phyloP scores from a whole-genome alignment of 2,329 filamentous ascomycete genomes.

The Phaeomoniella chlamydospora region DNA sequence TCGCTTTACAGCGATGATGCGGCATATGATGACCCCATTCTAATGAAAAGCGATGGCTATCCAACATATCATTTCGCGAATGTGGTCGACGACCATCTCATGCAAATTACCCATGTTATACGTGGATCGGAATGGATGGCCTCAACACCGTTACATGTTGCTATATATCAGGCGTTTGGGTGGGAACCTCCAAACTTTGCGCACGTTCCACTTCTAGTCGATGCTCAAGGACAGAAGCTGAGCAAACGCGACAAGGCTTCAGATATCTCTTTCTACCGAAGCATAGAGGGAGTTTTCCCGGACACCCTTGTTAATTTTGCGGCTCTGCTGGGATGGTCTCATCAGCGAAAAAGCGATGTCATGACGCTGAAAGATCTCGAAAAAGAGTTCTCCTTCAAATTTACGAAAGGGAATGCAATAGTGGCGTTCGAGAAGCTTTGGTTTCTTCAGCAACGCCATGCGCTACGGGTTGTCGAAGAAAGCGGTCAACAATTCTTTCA shows the following conservation, averaged over 20 bases:
- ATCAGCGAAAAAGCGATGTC: conserved; percentile 51
- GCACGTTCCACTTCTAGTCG: conserved; percentile 64
- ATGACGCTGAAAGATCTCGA: conserved; percentile 59
- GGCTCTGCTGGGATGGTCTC: conserved; percentile 72
- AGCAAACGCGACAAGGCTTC: conserved; percentile 71
- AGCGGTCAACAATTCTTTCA: conserved; percentile 27
- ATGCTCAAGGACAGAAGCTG: conserved; percentile 56
- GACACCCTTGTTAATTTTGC: conserved; percentile 66
- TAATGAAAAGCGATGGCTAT: conserved; percentile 81
- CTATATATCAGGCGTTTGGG: conserved; percentile 61
- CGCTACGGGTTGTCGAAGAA: conserved; percentile 29
- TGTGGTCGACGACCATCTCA: conserved; percentile 87
- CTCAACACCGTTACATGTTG: conserved; percentile 68
- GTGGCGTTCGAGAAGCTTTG: conserved; percentile 68
- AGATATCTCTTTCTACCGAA: conserved; percentile 42
- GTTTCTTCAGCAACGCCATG: conserved; percentile 62
- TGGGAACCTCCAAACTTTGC: conserved; percentile 63
- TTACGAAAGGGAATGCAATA: conserved; percentile 80
- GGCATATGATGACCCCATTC: conserved; percentile 66
- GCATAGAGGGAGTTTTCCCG: conserved; percentile 44
- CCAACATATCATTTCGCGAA: conserved; percentile 97
- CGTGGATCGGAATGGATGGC: conserved; percentile 92
- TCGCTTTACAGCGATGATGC: conserved; percentile 24
- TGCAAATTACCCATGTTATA: conserved; percentile 93
- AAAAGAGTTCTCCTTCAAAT: conserved; percentile 64